These are phyloP conservation scores for Tolypocladium pustulatum DNA, from an alignment of 2,329 filamentous ascomycete genomes.

Conservation along the genomic window DNA sequence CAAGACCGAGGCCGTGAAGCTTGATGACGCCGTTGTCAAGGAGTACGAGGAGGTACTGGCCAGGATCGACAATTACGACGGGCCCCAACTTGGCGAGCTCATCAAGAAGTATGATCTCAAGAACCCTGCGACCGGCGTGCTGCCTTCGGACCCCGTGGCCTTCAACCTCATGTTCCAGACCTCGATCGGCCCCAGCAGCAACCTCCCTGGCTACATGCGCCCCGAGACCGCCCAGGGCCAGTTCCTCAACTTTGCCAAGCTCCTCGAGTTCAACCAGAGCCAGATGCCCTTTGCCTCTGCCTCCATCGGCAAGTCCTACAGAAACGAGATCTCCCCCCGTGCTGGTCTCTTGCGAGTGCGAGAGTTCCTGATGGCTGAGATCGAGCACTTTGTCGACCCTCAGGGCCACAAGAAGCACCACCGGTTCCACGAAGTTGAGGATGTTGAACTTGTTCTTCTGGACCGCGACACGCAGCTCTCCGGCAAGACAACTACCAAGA, in stretches of 20 bases:
- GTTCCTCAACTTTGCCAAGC: constrained; percentile 93
- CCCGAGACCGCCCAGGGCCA: constrained; percentile 97
- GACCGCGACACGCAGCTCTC: constrained; percentile 77
- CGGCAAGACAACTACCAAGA: constrained; percentile 68
- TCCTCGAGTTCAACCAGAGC: constrained; percentile 92
- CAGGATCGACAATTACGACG: constrained; percentile 90
- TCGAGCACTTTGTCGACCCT: constrained; percentile 96
- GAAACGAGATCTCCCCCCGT: constrained; percentile 94
- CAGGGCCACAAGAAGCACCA: constrained; percentile 88
- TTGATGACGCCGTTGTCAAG: constrained; percentile 74
- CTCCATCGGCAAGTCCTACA: constrained; percentile 94
- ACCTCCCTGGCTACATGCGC: constrained; percentile 73
- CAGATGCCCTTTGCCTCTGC: constrained; percentile 96
- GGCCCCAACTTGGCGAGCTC: constrained; percentile 72
- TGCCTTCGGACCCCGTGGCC: constrained; percentile 69
- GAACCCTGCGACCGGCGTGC: constrained; percentile 70
- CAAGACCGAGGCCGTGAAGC: constrained; percentile 67
- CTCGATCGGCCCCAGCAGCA: constrained; percentile 83
- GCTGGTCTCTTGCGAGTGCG: constrained; percentile 86
- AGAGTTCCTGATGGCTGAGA: constrained; percentile 98
- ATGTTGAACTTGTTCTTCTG: constrained; percentile 74
- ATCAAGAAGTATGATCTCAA: constrained; percentile 88
- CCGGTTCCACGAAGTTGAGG: constrained; percentile 75
- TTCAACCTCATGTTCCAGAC: constrained; percentile 99
- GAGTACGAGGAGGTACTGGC: constrained; percentile 90